Evolutionary conservation across 805 yeast genomes (phyloP).

Genomic region (Candida endomychidarum): DNA sequence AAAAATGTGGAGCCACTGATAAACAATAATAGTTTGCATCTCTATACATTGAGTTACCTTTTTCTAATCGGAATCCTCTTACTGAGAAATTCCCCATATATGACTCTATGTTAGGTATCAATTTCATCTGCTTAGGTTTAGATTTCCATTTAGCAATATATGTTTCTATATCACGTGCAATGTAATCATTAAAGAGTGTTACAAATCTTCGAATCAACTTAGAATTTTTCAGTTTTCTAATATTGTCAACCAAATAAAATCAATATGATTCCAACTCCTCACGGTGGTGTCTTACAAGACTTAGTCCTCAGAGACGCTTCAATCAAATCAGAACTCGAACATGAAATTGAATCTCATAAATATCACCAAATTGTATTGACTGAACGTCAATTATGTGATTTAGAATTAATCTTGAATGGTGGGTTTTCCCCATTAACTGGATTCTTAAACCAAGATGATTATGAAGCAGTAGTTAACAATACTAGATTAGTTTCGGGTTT

Average conservation of each 20-base stretch:
- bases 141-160: too few species aligned
- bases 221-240: not conserved
- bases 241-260: not conserved
- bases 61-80: too few species aligned
- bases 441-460: conserved; percentile 65
- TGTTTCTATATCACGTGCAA: conserved; percentile 18
- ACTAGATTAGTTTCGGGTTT: conserved; percentile 74
- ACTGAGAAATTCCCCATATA: too few species aligned
- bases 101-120: too few species aligned
- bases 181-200: conserved; percentile 9
- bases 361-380: conserved; percentile 58
- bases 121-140: too few species aligned
- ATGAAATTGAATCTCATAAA: conserved; percentile 49
- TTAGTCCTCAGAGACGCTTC: conserved; percentile 77
- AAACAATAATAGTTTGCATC: not conserved
- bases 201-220: conserved; percentile 3
- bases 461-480: conserved; percentile 63
- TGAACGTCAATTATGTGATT: conserved; percentile 88
- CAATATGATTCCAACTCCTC: conserved; percentile 57
- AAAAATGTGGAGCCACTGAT: not conserved
- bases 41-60: too few species aligned
- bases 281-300: conserved; percentile 90
- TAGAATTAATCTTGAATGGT: conserved; percentile 88
- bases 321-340: conserved; percentile 52
- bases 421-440: conserved; percentile 87